Evolutionary conservation across 1,139 yeast species (phyloP), one percentile per base, ranked within the genome.

Genomic region (Candida mesenterica): DNA sequence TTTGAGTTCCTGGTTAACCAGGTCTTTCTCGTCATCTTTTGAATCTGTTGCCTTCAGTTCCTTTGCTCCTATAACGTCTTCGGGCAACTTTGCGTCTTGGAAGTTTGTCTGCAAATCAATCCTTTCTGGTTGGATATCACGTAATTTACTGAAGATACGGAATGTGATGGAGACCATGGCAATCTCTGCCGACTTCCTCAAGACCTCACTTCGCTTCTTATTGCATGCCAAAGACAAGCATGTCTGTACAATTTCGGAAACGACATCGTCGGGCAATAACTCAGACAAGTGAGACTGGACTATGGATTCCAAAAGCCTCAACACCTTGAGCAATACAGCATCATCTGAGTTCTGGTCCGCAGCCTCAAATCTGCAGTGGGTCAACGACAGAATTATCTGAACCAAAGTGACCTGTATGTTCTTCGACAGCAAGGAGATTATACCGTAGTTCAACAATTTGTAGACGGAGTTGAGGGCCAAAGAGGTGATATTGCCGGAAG

Each of bases 331-430:
- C 36, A 94, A 65, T 4, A 94, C 94, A 0, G 95, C 87, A 53
- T 94, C 98, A 60, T 94, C 98, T 28, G 90, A 83, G 28, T 83
- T 77, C 55, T 89, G 96, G 54, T 90, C 97, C 0, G 95, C 86
- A 2, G 96, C 96, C 62, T 92, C 97, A 56, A 92, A 94, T 25
- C 96, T 77, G 59, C 98, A 92, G 53, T 89, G 96, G 0, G 97
- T 87, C 40, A 94, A 72, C 0, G 97, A 84, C 13, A 86, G 75
- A 14, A 83, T 75, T 38, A 82, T 68, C 49, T 81, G 83, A 10
- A 79, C 68, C 45, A 84, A 61, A 18, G 82, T 57, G 34, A 61
- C 66, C 33, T 68, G 71, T 26, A 75, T 42, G 62, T 72, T 63
- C 57, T 76, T 57, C 55, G 77, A 54, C 49, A 53, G 36, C 55